A percentile compares a stretch with the other conserved stretches of the same genome.
Conservation (phyloP, 1,284 basidiomycete genomes). For the Apiotrichum mycotoxinovorans region DNA sequence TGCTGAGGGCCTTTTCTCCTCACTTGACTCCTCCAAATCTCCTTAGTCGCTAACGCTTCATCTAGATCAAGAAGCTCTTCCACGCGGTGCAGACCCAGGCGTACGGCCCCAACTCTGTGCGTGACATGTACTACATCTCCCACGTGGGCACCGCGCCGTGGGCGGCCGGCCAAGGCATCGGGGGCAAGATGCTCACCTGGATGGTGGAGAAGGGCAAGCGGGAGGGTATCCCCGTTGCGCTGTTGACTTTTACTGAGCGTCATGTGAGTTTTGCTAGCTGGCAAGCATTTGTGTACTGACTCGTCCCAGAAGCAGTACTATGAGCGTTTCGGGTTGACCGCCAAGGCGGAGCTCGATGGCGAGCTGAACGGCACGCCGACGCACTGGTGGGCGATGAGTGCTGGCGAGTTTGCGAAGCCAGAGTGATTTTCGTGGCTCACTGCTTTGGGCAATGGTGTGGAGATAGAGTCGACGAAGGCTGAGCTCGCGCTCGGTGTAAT, state of each 20-base stretch:
- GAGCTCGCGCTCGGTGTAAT: too few relatives aligned
- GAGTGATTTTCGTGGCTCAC: too few relatives aligned
- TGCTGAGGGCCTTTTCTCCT: too few relatives aligned
- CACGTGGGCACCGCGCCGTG: conserved; percentile 10
- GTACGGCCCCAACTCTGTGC: conserved; percentile 9
- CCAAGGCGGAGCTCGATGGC: background rate
- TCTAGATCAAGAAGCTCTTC: conserved; percentile 3
- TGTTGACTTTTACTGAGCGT: conserved; percentile 11
- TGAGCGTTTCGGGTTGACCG: background rate
- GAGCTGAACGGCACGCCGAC: conserved; percentile 1
- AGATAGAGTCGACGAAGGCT: too few relatives aligned
- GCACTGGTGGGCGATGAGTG: conserved; percentile 4
- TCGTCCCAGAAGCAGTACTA: background rate
- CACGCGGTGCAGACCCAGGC: conserved; percentile 7
- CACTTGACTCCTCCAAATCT: too few relatives aligned
- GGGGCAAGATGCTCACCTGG: conserved; percentile 2
- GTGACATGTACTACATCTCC: conserved; percentile 17
- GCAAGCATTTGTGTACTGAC: background rate
- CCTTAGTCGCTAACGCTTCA: background rate
- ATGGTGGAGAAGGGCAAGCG: conserved; percentile 1
- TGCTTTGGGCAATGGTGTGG: too few relatives aligned
- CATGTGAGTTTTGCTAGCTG: conserved; percentile 2
- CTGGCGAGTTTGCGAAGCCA: too few relatives aligned
- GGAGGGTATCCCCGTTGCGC: conserved; percentile 4
- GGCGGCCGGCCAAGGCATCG: conserved; percentile 10